Evolutionary conservation across 1,284 basidiomycete genomes (phyloP).

Genomic region (Cutaneotrichosporon mucoides): DNA sequence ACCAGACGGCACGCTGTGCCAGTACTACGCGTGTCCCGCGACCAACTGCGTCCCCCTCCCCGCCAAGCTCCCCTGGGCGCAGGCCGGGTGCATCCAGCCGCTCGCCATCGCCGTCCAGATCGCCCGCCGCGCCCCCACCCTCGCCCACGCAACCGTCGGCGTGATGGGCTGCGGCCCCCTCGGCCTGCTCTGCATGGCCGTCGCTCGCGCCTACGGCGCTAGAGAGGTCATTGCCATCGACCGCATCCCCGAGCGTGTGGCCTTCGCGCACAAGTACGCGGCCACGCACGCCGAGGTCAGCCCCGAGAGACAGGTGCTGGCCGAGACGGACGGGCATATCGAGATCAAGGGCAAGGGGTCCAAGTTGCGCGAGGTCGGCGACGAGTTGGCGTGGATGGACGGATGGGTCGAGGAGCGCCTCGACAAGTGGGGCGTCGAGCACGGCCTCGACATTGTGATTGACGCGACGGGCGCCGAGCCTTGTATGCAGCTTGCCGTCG

Average conservation of each 20-base stretch:
- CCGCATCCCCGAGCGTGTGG: conserved; percentile 57
- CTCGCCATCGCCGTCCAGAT: conserved; percentile 78
- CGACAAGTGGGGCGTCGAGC: conserved; percentile 46
- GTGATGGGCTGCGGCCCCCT: conserved; percentile 87
- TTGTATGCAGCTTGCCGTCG: conserved; percentile 57
- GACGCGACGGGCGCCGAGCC: conserved; percentile 58
- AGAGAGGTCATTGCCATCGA: conserved; percentile 70
- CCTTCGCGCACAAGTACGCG: conserved; percentile 77
- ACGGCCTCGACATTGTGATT: conserved; percentile 56
- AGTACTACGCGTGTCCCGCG: conserved; percentile 16
- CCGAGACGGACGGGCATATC: neutral
- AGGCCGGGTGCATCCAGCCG: conserved; percentile 52
- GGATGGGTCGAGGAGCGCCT: conserved; percentile 27
- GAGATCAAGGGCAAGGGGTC: conserved; percentile 25
- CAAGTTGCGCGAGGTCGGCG: conserved; percentile 56
- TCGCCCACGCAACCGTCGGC: conserved; percentile 60
- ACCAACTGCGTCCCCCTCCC: conserved; percentile 20
- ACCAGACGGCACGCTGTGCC: conserved; percentile 26
- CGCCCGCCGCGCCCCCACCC: conserved; percentile 19
- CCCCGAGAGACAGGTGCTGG: neutral
- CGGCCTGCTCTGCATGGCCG: conserved; percentile 83
- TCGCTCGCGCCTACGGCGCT: conserved; percentile 79
- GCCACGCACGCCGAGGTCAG: conserved; percentile 48
- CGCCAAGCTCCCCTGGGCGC: conserved; percentile 17
- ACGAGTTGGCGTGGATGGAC: conserved; percentile 49